These are phyloP conservation scores for Flaveria linearis DNA, from an alignment of 129 eudicot species.

Conservation along the genomic window DNA sequence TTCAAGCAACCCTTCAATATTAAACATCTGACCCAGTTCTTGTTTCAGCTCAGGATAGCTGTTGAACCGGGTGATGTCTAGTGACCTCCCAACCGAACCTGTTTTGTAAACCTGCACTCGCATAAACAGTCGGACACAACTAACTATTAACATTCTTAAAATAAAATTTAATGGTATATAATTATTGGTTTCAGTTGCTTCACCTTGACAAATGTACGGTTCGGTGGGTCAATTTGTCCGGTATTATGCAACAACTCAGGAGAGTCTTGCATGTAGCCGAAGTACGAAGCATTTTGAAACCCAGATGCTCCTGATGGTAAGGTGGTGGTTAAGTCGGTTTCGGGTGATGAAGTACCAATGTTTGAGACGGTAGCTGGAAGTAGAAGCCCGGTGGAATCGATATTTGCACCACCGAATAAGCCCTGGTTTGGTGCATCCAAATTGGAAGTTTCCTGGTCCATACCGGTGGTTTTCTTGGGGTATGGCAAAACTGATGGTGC, in stretches of 20 bases:
- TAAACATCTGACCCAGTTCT: slow-evolving; percentile 96
- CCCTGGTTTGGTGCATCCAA: slow-evolving; percentile 70
- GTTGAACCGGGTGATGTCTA: slow-evolving; percentile 95
- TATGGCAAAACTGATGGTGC: slow-evolving; percentile 57
- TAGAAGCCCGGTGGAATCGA: slow-evolving; percentile 73
- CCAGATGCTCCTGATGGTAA: slow-evolving; percentile 68
- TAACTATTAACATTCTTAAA: background rate
- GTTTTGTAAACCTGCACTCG: slow-evolving; percentile 81
- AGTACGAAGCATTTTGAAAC: slow-evolving; percentile 65
- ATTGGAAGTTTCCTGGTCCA: slow-evolving; percentile 57
- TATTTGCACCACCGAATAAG: slow-evolving; percentile 60
- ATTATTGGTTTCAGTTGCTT: background rate
- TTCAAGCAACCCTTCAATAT: slow-evolving; percentile 84
- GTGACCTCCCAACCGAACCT: slow-evolving; percentile 93
- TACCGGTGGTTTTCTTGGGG: slow-evolving; percentile 54
- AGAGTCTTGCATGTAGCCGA: slow-evolving; percentile 76
- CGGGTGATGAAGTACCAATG: slow-evolving; percentile 50
- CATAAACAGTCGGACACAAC: background rate
- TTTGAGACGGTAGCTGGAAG: slow-evolving; percentile 77
- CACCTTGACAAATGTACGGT: slow-evolving; percentile 90
- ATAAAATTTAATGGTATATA: background rate
- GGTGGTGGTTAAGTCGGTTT: slow-evolving; percentile 65
- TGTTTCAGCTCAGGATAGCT: slow-evolving; percentile 90
- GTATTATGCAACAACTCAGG: slow-evolving; percentile 71
- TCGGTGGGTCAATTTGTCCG: slow-evolving; percentile 76